Percentiles rank a stretch among this genome's conserved stretches.
Evolutionary conservation across 1,284 basidiomycete species (phyloP).

Genomic region (Ustilago shanxiensis): DNA sequence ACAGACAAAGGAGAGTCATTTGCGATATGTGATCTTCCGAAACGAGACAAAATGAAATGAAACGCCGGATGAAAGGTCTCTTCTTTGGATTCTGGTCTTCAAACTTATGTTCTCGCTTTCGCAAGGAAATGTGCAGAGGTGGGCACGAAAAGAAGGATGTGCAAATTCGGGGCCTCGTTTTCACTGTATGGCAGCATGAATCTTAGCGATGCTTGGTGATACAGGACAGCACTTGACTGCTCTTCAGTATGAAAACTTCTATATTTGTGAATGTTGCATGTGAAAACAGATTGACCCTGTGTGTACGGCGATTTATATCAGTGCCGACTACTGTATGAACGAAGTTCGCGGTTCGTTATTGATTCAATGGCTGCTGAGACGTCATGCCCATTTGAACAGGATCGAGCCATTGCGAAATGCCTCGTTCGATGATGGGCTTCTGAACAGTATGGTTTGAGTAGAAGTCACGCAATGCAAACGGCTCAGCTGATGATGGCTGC

Average conservation of each 20-base stretch:
- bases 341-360: not conserved
- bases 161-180: too few species aligned
- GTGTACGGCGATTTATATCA: not conserved
- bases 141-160: too few species aligned
- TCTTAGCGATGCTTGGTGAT: constrained; percentile 10
- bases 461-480: constrained; percentile 31
- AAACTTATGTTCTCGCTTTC: too few species aligned
- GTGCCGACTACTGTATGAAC: too few species aligned
- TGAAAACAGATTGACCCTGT: not conserved
- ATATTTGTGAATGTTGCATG: not conserved
- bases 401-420: constrained; percentile 36
- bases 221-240: not conserved
- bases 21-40: too few species aligned
- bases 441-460: constrained; percentile 36
- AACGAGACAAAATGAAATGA: too few species aligned
- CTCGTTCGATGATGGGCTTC: constrained; percentile 8
- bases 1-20: too few species aligned
- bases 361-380: not conserved
- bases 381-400: constrained; percentile 28
- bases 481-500: constrained; percentile 24
- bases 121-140: too few species aligned
- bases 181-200: too few species aligned
- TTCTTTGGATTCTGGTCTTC: too few species aligned
- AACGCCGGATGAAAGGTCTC: too few species aligned
- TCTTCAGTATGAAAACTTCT: too few species aligned